These are phyloP conservation scores for Cystobasidium pallidum DNA, from an alignment of 1,284 basidiomycete genomes.

Conservation along the genomic window DNA sequence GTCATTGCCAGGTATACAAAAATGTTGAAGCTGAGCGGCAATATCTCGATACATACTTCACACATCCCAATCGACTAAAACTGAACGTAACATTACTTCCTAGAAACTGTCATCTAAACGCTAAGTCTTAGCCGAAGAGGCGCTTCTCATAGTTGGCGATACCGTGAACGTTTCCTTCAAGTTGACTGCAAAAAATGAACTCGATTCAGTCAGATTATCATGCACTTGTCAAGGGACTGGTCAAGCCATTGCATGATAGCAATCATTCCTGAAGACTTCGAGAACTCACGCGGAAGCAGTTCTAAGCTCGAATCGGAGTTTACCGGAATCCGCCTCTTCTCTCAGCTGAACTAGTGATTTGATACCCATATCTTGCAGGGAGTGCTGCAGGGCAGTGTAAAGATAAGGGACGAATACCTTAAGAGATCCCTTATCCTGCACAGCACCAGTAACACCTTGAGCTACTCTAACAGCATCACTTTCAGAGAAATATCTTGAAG, in stretches of 20 bases:
- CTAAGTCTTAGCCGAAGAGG: conserved; percentile 62
- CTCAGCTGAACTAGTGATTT: conserved; percentile 68
- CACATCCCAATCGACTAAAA: neutral
- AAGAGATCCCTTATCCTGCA: conserved; percentile 94
- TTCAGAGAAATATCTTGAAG: conserved; percentile 96
- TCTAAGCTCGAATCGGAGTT: conserved; percentile 87
- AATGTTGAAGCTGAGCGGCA: conserved; percentile 2
- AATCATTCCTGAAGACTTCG: too few species aligned
- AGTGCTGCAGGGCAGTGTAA: conserved; percentile 77
- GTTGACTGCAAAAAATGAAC: conserved; percentile 53
- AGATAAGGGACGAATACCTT: conserved; percentile 79
- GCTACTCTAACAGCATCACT: conserved; percentile 93
- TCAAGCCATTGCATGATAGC: too few species aligned
- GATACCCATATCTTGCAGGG: conserved; percentile 87
- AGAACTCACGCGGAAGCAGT: conserved; percentile 74
- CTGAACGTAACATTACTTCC: neutral
- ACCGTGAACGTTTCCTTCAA: conserved; percentile 26
- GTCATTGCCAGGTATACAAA: conserved; percentile 5
- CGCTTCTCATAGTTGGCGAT: conserved; percentile 64
- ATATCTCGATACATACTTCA: conserved; percentile 1
- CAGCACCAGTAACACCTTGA: conserved; percentile 88
- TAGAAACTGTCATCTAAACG: neutral
- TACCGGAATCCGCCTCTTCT: conserved; percentile 66
- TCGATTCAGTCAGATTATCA: conserved; percentile 78
- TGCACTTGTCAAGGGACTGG: too few species aligned